These are phyloP conservation scores for Lolium perenne DNA, from an alignment of 176 grass and related monocot genomes.

Conservation along the genomic window DNA sequence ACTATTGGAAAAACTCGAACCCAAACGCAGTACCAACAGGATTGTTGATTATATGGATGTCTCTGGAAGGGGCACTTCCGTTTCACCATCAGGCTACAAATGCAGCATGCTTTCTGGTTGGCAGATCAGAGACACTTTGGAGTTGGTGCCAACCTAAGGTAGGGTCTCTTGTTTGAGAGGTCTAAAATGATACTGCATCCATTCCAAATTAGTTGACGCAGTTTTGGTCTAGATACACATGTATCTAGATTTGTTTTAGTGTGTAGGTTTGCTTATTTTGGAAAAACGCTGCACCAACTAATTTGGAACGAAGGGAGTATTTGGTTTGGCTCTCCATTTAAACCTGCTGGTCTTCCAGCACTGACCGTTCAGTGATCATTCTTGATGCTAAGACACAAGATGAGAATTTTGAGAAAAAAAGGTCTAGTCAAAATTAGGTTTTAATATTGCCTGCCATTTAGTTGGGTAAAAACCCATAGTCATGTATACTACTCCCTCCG, in stretches of 20 bases:
- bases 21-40: conserved; percentile 25
- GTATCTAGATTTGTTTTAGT: too few species aligned
- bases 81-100: conserved; percentile 31
- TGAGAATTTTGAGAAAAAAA: background rate
- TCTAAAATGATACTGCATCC: background rate
- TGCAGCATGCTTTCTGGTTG: conserved; percentile 27
- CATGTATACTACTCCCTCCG: background rate
- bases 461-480: background rate
- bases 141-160: conserved; percentile 28
- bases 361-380: background rate
- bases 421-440: background rate
- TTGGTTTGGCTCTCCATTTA: background rate
- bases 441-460: conserved; percentile 11
- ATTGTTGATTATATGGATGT: conserved; percentile 28
- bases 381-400: background rate
- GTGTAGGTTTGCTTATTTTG: too few species aligned
- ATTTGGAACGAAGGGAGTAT: background rate
- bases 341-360: background rate
- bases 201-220: too few species aligned
- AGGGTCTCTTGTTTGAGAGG: conserved; percentile 15
- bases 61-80: background rate
- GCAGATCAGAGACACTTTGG: background rate
- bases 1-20: conserved; percentile 21
- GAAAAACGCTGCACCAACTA: too few species aligned
- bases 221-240: too few species aligned